Evolutionary conservation across 1,284 basidiomycete species (phyloP), one percentile per base, ranked within the genome.

Genomic region (Tylopilus sp.): DNA sequence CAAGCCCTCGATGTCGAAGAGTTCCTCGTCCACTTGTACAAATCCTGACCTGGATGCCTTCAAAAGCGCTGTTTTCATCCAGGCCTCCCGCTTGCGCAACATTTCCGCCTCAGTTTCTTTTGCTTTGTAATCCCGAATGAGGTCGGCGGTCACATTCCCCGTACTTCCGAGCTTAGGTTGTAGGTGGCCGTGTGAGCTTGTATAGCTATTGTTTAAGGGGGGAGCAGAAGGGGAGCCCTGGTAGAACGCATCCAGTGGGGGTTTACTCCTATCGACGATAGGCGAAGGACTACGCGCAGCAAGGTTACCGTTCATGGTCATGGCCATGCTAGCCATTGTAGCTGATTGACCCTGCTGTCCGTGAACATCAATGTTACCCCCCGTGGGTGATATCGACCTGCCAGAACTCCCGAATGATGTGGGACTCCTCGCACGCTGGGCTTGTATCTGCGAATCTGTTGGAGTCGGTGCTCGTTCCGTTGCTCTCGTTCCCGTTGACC

Each of bases 31-130:
- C 5, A 80, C 74, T 59, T 87, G 81, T 25, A 92, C 76, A 67
- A 89, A 97, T 12, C 95, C 96, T 50, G 89, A 78, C 49, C 85
- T 82, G 28, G 82, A 76, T 0, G 95, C 94, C 59, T 87, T 84
- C 8, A 76, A 71, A 41, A 98, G 73, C 6, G 90, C 86, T 35
- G 88, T 84, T 65, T 84, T 86, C 82, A 97, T 86, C 84, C 95
- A 97, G 23, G 75, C 74, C 70, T 94, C 86, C 55, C 90, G 82
- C 61, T 84, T 86, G 74, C 81, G 85, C 59, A 89, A 68, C 30
- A 74, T 74, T 55, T 95, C 92, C 29, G 94, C 65, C 63, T 96
- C 94, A 26, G 77, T 73, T 57, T 94, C 91, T 62, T 86, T 91
- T 23, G 78, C 76, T 68, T 88, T 92, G 50, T 92, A 70, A 58